These are phyloP conservation scores for Russula sp. DNA, from an alignment of 768 basidiomycete genomes.

Conservation along the genomic window DNA sequence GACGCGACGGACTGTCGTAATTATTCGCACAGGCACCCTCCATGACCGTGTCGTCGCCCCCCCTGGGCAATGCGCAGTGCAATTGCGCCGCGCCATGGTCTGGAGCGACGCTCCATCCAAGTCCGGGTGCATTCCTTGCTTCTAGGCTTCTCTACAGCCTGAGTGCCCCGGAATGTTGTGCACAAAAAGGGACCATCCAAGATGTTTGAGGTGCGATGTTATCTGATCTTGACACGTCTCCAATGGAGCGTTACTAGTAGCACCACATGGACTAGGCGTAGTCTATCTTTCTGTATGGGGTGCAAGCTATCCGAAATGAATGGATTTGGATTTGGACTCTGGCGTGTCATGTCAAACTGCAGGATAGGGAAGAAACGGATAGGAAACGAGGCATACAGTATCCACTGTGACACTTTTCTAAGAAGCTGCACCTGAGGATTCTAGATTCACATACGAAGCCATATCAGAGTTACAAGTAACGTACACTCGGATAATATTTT, in stretches of 20 bases:
- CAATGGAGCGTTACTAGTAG: neutral
- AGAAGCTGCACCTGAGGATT: slow-evolving; percentile 1
- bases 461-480: slow-evolving; percentile 12
- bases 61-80: neutral
- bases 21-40: neutral
- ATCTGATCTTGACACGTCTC: slow-evolving; percentile 19
- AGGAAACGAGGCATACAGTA: too few species aligned
- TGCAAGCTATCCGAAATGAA: slow-evolving; percentile 8
- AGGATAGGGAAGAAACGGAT: neutral
- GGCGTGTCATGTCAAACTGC: slow-evolving; percentile 3
- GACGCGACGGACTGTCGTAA: slow-evolving; percentile 2
- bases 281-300: neutral
- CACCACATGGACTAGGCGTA: slow-evolving; percentile 1
- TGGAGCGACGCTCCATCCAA: neutral
- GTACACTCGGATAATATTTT: slow-evolving; percentile 1
- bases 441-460: slow-evolving; percentile 1
- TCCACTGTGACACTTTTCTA: slow-evolving; percentile 21
- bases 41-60: neutral
- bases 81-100: neutral
- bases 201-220: neutral
- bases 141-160: neutral
- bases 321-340: neutral
- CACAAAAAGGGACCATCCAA: neutral
- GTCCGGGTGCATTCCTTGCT: neutral
- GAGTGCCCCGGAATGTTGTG: neutral